Evolutionary conservation across 192 early-diverging fungal species (phyloP).

Genomic region (Podila epigama): DNA sequence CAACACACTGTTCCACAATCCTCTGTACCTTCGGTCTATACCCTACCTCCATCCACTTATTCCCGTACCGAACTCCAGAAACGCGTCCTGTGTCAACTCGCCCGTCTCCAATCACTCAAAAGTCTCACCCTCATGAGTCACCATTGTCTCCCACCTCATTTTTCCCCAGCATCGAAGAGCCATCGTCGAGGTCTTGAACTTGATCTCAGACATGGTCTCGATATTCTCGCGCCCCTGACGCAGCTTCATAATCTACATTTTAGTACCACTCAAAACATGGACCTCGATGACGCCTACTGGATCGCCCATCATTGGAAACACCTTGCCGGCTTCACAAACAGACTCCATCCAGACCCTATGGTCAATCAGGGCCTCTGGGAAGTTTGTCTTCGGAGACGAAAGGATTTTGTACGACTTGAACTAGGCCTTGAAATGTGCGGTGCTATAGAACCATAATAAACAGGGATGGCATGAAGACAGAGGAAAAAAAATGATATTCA

Average conservation of each 20-base stretch:
- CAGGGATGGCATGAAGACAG: too few species aligned
- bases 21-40: too few species aligned
- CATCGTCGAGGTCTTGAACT: neutral
- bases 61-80: neutral
- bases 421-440: neutral
- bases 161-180: neutral
- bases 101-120: neutral
- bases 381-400: neutral
- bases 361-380: neutral
- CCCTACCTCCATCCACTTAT: neutral
- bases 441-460: neutral
- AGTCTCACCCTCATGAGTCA: neutral
- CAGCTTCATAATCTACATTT: neutral
- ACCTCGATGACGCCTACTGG: neutral
- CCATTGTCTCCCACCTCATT: neutral
- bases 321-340: neutral
- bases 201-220: neutral
- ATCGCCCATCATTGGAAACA: neutral
- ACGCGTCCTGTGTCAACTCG: neutral
- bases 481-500: too few species aligned
- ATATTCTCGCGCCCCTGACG: neutral
- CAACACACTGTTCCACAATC: too few species aligned
- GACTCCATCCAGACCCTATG: neutral
- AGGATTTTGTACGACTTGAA: neutral
- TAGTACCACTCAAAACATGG: neutral